These are phyloP conservation scores for Pulveroboletus ravenelii DNA, from an alignment of 768 basidiomycete species.

Conservation along the genomic window DNA sequence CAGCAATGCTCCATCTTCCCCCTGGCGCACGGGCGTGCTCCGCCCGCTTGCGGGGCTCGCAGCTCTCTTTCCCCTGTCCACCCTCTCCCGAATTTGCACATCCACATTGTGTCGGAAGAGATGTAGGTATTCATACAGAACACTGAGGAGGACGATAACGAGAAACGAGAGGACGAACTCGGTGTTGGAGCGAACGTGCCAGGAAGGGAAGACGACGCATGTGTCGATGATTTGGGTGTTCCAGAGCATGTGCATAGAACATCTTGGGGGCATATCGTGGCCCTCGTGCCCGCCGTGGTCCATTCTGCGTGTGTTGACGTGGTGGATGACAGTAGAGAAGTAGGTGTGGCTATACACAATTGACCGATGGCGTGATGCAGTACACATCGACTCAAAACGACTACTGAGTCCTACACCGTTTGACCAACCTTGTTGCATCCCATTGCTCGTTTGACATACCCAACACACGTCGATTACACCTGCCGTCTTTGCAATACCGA, in stretches of 20 bases:
- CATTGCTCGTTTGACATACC: too few species aligned
- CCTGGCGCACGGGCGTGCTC: slow-evolving; percentile 39
- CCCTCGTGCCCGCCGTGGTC: slow-evolving; percentile 46
- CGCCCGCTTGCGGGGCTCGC: slow-evolving; percentile 36
- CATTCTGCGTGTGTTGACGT: slow-evolving; percentile 11
- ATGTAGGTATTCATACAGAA: slow-evolving; percentile 80
- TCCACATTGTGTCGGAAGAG: slow-evolving; percentile 59
- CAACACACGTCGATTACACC: too few species aligned
- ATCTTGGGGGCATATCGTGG: slow-evolving; percentile 48
- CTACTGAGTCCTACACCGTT: too few species aligned
- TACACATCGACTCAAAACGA: too few species aligned
- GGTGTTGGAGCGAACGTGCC: slow-evolving; percentile 62
- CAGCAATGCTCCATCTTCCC: slow-evolving; percentile 54
- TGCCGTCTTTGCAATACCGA: too few species aligned
- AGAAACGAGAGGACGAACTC: slow-evolving; percentile 63
- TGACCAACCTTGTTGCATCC: too few species aligned
- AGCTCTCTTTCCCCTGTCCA: slow-evolving; percentile 48
- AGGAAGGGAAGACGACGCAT: slow-evolving; percentile 74
- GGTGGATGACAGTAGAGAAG: not conserved
- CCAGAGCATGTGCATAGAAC: slow-evolving; percentile 84
- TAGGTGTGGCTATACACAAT: slow-evolving; percentile 1
- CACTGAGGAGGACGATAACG: slow-evolving; percentile 59
- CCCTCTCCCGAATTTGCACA: slow-evolving; percentile 45
- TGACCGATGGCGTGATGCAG: too few species aligned
- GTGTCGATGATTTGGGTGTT: slow-evolving; percentile 77